These are phyloP conservation scores for Stachybotrys chartarum DNA, from an alignment of 2,329 filamentous ascomycete genomes.

Conservation along the genomic window DNA sequence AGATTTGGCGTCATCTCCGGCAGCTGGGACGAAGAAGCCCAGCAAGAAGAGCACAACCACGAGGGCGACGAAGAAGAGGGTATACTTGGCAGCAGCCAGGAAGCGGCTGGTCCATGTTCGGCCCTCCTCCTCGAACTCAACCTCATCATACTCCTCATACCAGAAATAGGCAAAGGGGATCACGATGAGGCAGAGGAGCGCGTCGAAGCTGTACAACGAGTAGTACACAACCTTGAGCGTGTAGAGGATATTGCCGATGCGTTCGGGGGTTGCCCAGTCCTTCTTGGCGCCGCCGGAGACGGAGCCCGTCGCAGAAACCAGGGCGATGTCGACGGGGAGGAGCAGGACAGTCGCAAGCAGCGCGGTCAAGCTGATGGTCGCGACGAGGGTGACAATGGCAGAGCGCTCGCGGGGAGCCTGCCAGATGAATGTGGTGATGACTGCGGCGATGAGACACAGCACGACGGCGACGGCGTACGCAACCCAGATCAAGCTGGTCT, in stretches of 20 bases:
- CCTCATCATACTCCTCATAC: slow-evolving; percentile 95
- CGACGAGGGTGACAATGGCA: slow-evolving; percentile 71
- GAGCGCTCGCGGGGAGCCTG: slow-evolving; percentile 85
- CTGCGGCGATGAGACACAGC: slow-evolving; percentile 68
- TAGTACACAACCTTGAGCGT: slow-evolving; percentile 90
- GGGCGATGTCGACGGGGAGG: slow-evolving; percentile 88
- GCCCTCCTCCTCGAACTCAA: slow-evolving; percentile 74
- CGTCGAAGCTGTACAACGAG: slow-evolving; percentile 83
- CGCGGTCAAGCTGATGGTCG: slow-evolving; percentile 78
- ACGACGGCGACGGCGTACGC: slow-evolving; percentile 79
- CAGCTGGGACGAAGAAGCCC: slow-evolving; percentile 87
- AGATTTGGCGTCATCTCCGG: slow-evolving; percentile 55
- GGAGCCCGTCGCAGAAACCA: slow-evolving; percentile 82
- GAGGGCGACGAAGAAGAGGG: slow-evolving; percentile 72
- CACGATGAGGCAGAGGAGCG: slow-evolving; percentile 78
- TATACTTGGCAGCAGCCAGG: slow-evolving; percentile 86
- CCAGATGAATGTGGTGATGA: slow-evolving; percentile 85
- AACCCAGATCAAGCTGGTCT: slow-evolving; percentile 90
- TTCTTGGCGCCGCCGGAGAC: slow-evolving; percentile 76
- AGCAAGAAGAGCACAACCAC: slow-evolving; percentile 80
- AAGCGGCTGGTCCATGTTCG: slow-evolving; percentile 66
- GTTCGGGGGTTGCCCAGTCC: slow-evolving; percentile 84
- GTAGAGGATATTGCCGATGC: slow-evolving; percentile 68
- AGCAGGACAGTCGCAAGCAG: slow-evolving; percentile 88
- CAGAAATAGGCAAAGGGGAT: slow-evolving; percentile 97